Conservation (phyloP, 2,329 filamentous ascomycete species). For the Tolypocladium guangdongense region DNA sequence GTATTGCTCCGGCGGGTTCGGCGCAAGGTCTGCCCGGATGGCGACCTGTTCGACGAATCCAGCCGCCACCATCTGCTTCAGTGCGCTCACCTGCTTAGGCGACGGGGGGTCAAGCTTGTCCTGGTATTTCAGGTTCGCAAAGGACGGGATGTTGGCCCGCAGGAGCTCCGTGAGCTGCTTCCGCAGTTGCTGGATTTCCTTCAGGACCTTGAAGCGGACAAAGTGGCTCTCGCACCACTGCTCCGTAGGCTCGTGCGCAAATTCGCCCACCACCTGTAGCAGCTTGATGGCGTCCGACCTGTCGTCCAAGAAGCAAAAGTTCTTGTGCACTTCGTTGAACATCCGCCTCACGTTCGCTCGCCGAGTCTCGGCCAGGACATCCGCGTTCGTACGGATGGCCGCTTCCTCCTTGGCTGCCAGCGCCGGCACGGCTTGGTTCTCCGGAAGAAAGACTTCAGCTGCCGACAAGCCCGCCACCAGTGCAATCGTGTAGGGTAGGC, state of each 20-base stretch:
- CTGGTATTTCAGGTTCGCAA: constrained; percentile 41
- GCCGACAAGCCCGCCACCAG: constrained; percentile 83
- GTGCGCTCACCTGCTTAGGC: constrained; percentile 59
- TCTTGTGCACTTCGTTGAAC: constrained; percentile 62
- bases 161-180: constrained; percentile 75
- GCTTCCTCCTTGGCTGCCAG: constrained; percentile 34
- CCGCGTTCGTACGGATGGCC: constrained; percentile 49
- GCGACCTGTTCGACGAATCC: constrained; percentile 94
- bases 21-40: constrained; percentile 79
- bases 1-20: constrained; percentile 53
- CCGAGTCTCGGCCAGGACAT: constrained; percentile 60
- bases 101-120: constrained; percentile 49
- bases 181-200: constrained; percentile 75
- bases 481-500: constrained; percentile 76
- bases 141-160: constrained; percentile 60
- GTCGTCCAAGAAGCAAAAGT: constrained; percentile 72
- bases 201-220: constrained; percentile 75
- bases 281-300: constrained; percentile 83
- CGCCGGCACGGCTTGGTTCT: constrained; percentile 61
- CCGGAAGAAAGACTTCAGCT: constrained; percentile 75
- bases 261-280: constrained; percentile 79
- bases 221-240: constrained; percentile 75
- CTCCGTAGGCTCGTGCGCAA: constrained; percentile 62
- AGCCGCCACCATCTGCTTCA: constrained; percentile 85
- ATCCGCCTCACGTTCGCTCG: constrained; percentile 51